Evolutionary conservation across 441 rosid genomes (phyloP), one percentile per base, ranked within the genome.

Genomic region (Pelargonium australe): DNA sequence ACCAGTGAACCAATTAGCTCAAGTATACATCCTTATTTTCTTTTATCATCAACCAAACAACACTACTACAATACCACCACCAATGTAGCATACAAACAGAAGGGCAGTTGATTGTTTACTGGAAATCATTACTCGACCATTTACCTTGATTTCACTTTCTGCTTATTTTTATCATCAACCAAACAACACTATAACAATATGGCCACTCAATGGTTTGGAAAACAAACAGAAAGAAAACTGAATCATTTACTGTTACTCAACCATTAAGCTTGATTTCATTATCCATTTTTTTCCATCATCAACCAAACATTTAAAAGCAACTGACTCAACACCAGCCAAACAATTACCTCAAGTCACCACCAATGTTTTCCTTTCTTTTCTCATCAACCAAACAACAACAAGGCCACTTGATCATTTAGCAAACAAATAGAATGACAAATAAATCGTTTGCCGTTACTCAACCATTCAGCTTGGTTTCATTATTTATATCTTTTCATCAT

Each of bases 371-470:
- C 8, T 37, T 6, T 37, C 41, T 37, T 20, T 20, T 60, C 34
- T 60, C 34, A 60, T 60, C 63, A 60, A 16, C 63, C 63, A 60
- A 16, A 60, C 37, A 60, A 60, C 37, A 60, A 37, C 41, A 37
- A 37, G 41, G 41, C 41, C 41, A 37, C 41, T 37, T 8, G 41
- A 37, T 37, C 41, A 37, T 37, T 37, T 37, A 37, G 7, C 41
- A 37, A 5, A 37, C 41, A 37, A 37, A 5, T 8, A 37, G 8
- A 37, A 37, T 6, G 41, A 37, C 41, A 37, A 37, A 0, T 37
- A 37, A 37, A 37, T 37, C 1, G 8, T 37, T 37, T 37, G 41
- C 41, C 8, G 41, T 37, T 37, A 37, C 41, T 37, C 41, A 37
- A 6, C 41, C 8, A 37, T 37, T 3, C 0, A 37, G 41, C 41